Conservation (phyloP, 371 early-diverging fungal genomes). For the Rhizopus sp. region DNA sequence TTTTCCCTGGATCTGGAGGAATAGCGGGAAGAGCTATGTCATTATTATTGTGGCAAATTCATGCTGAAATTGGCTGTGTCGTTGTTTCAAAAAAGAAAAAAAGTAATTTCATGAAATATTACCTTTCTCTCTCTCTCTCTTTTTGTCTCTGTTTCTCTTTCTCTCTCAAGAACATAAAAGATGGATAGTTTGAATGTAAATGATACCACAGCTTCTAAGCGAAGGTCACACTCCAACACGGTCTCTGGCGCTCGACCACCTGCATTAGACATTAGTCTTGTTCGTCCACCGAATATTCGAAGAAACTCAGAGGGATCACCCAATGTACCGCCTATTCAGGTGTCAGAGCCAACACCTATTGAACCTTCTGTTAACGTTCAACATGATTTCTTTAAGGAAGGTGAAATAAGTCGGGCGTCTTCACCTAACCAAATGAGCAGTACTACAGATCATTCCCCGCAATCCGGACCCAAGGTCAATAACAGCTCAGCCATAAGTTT, state of each 20-base stretch:
- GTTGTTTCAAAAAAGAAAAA: conserved; percentile 1
- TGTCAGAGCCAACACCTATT: conserved; percentile 27
- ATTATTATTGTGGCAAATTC: not conserved
- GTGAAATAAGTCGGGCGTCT: not conserved
- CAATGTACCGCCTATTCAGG: conserved; percentile 20
- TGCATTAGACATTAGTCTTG: conserved; percentile 15
- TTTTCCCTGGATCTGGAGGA: too few species aligned
- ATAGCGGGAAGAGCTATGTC: too few species aligned
- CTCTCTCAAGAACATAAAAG: not conserved
- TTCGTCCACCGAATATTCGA: conserved; percentile 13
- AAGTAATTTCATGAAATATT: not conserved
- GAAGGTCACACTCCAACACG: conserved; percentile 19
- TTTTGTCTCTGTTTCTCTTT: conserved; percentile 1
- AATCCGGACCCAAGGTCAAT: conserved; percentile 1
- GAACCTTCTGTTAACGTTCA: conserved; percentile 12
- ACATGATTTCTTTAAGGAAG: conserved; percentile 5
- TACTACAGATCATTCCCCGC: not conserved
- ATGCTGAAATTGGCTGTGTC: not conserved
- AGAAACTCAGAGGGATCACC: conserved; percentile 34
- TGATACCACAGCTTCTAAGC: not conserved
- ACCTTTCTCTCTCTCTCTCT: conserved; percentile 1
- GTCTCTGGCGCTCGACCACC: conserved; percentile 21
- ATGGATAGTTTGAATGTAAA: not conserved
- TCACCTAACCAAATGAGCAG: not conserved
- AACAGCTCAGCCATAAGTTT: not conserved